Evolutionary conservation across 192 early-diverging fungal genomes (phyloP), one percentile per base, ranked within the genome.

Genomic region (Coemansia sp.): DNA sequence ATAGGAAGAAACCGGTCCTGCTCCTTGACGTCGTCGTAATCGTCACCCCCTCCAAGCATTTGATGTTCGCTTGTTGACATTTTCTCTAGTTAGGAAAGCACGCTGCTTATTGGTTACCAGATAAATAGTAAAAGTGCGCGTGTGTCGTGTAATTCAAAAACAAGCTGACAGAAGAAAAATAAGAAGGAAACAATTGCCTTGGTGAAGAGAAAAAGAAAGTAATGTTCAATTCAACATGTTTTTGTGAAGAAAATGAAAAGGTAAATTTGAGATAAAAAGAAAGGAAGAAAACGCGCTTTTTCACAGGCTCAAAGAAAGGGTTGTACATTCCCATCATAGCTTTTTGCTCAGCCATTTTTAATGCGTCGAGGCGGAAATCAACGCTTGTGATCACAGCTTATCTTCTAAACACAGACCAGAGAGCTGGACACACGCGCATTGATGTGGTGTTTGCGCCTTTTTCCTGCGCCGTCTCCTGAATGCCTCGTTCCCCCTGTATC

Each of bases 1-100:
- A 95, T 95, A 25, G 97, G 97, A 35, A 99, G 82, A 59, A 92
- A 94, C 33, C 96, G 93, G 83, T 99, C 97, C 74, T 99, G 92
- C 71, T 94, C 92, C 68, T 93, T 93, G 71, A 93, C 79, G 71
- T 93, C 91, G 69, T 93, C 91, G 55, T 84, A 81, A n/a, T 81
- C 78, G 29, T 80, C 77, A 37, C 64, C 64, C 18, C 30, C 61
- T 18, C 58, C 43, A 26, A 48, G 46, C 42, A 33, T 58, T 37
- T 69, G 67, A 31, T 79, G 77, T 25, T 79, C 77, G 63, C 61
- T 55, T 30, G 69, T 23, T 13, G 77, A 70, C 77, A 79, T 79
- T 74, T 31, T 21, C n/a, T 26, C 13, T 25, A 8, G 4, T 23
- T 51, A 7, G 12, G 25, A 5, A 30, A 48, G 4, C 42, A 6